Percentiles rank a stretch among this genome's conserved stretches.
Evolutionary conservation across 176 grass and related monocot species (phyloP).

Genomic region (Pontederia paniculata): DNA sequence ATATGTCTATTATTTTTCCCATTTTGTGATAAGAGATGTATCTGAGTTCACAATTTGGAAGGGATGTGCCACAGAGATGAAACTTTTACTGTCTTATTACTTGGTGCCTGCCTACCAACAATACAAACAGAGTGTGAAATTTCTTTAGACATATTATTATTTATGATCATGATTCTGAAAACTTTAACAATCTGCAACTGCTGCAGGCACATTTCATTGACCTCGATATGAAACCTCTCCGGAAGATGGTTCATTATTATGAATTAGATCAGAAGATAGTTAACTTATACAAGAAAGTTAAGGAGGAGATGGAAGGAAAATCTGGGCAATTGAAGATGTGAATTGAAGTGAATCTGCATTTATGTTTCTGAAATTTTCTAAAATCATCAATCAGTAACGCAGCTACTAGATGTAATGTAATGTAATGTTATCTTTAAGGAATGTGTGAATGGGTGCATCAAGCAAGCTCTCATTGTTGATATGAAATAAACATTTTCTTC

Average conservation of each 20-base stretch:
- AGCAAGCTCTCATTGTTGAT: too few species aligned
- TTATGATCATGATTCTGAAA: not conserved
- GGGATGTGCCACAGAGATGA: too few species aligned
- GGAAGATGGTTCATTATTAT: slow-evolving; percentile 66
- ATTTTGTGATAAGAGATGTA: too few species aligned
- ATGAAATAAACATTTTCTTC: too few species aligned
- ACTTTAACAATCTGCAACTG: not conserved
- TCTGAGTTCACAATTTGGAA: too few species aligned
- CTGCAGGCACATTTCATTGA: slow-evolving; percentile 63
- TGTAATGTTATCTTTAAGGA: too few species aligned
- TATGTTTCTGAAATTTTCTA: too few species aligned
- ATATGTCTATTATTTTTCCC: too few species aligned
- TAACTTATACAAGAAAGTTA: slow-evolving; percentile 46
- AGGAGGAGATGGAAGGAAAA: not conserved
- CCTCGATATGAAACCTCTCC: slow-evolving; percentile 78
- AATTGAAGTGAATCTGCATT: too few species aligned
- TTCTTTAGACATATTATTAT: not conserved
- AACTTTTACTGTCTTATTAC: not conserved
- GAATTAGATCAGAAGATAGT: slow-evolving; percentile 70
- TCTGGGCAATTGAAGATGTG: not conserved
- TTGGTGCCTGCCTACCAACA: not conserved
- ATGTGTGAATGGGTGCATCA: too few species aligned
- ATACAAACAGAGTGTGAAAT: not conserved
- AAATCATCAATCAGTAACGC: too few species aligned
- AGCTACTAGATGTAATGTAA: too few species aligned